Evolutionary conservation across 306 rosid species (phyloP).

Genomic region (Ormosia semicastrata): DNA sequence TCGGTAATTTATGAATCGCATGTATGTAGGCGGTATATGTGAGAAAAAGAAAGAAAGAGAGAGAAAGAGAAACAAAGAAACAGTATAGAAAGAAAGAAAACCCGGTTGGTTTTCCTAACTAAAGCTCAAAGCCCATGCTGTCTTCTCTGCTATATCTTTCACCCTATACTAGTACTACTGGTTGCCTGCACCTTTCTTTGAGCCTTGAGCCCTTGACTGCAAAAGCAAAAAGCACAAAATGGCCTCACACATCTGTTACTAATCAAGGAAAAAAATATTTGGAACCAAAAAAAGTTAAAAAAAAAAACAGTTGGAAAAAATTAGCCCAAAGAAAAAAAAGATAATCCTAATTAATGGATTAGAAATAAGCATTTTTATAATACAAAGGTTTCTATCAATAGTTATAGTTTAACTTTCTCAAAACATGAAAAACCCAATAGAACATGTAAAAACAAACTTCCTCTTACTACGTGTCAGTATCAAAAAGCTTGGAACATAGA

Average conservation of each 20-base stretch:
- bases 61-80: conserved; percentile 18
- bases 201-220: conserved; percentile 75
- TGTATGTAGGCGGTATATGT: conserved; percentile 37
- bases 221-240: conserved; percentile 72
- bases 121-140: conserved; percentile 18
- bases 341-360: not conserved
- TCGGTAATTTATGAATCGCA: conserved; percentile 45
- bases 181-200: conserved; percentile 48
- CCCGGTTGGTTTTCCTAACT: conserved; percentile 6
- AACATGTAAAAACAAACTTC: not conserved
- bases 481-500: conserved; percentile 14
- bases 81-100: conserved; percentile 19
- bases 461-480: not conserved
- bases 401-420: not conserved
- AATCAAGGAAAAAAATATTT: not conserved
- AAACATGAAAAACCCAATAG: not conserved
- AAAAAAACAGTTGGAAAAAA: not conserved
- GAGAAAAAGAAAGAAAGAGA: conserved; percentile 23
- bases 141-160: conserved; percentile 17
- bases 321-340: not conserved
- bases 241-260: conserved; percentile 56
- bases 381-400: not conserved
- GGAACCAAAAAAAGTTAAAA: not conserved
- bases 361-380: not conserved
- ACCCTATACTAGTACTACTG: not conserved